Evolutionary conservation across 495 filamentous ascomycete genomes (phyloP).

Genomic region (Astrothelium subdiscretum): DNA sequence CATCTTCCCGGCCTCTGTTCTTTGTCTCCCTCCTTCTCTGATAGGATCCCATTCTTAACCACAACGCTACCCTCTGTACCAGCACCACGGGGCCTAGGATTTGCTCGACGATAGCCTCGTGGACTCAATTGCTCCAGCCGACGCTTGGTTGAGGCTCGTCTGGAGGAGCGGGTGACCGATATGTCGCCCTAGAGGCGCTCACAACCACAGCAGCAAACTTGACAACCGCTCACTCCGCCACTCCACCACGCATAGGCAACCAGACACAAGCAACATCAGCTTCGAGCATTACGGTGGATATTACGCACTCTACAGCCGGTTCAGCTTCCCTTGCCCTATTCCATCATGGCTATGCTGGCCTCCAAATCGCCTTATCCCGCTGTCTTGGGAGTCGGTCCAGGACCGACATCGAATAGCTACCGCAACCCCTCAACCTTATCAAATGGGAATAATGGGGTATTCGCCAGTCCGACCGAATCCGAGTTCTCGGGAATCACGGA

Average conservation of each 20-base stretch:
- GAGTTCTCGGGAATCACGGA: constrained; percentile 58
- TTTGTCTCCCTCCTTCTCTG: not conserved
- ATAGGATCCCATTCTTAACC: not conserved
- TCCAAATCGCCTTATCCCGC: constrained; percentile 67
- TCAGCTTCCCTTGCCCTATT: not conserved
- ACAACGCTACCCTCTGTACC: not conserved
- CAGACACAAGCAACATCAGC: not conserved
- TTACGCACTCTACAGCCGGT: not conserved
- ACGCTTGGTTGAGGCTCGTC: not conserved
- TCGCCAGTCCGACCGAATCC: constrained; percentile 81
- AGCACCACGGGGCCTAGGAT: not conserved
- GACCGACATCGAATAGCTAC: constrained; percentile 43
- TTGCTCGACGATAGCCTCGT: not conserved
- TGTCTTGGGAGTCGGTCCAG: constrained; percentile 41
- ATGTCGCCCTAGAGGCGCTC: not conserved
- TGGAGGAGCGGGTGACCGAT: not conserved
- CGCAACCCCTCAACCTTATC: constrained; percentile 43
- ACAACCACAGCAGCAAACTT: not conserved
- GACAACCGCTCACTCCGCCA: not conserved
- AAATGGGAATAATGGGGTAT: constrained; percentile 47
- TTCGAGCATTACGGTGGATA: not conserved
- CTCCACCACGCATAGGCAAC: not conserved
- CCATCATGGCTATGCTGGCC: constrained; percentile 69
- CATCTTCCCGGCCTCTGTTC: not conserved
- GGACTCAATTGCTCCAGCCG: not conserved